Percentiles rank a stretch among this genome's conserved stretches.
phyloP scores from a whole-genome alignment of 768 basidiomycete species.

The Termitomyces sp. region DNA sequence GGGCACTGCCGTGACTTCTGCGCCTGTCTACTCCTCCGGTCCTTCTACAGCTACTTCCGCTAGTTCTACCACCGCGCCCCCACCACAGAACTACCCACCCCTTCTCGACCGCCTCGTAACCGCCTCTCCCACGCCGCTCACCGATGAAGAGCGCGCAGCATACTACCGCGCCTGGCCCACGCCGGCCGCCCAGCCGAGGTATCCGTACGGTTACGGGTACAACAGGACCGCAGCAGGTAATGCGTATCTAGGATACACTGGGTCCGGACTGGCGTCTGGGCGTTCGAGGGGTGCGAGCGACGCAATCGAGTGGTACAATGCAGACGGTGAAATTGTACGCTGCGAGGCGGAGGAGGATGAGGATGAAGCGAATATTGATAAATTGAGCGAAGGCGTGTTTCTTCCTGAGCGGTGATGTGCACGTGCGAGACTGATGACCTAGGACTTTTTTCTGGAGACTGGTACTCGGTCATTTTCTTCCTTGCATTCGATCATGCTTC shows the following conservation, averaged over 20 bases:
- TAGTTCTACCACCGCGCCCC: too few relatives aligned
- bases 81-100: neutral
- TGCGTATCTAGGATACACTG: too few relatives aligned
- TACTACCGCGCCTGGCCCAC: constrained; percentile 7
- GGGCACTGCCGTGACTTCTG: too few relatives aligned
- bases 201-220: constrained; percentile 4
- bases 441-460: too few relatives aligned
- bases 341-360: constrained; percentile 25
- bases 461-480: too few relatives aligned
- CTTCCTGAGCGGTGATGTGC: constrained; percentile 37
- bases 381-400: constrained; percentile 33
- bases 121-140: constrained; percentile 29
- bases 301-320: constrained; percentile 2
- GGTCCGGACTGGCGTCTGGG: neutral
- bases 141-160: constrained; percentile 21
- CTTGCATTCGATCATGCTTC: too few relatives aligned
- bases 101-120: constrained; percentile 31
- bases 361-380: constrained; percentile 33
- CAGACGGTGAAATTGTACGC: constrained; percentile 17
- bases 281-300: too few relatives aligned
- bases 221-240: too few relatives aligned
- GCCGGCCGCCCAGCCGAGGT: constrained; percentile 3
- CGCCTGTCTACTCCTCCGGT: too few relatives aligned
- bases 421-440: too few relatives aligned
- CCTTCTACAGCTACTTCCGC: too few relatives aligned